phyloP scores from a whole-genome alignment of 1,139 yeast species.

The Debaryomyces coudertii region DNA sequence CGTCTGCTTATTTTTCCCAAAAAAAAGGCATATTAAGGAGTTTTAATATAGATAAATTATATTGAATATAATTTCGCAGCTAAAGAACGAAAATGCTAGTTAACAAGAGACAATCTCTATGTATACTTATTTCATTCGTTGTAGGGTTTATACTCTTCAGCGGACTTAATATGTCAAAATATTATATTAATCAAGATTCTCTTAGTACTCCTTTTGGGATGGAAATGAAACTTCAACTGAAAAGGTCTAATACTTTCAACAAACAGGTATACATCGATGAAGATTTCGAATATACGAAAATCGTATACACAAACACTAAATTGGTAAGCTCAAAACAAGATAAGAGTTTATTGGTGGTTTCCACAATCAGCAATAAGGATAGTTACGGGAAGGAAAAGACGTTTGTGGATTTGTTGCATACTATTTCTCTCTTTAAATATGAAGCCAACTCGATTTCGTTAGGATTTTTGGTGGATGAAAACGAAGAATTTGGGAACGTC shows the following conservation, averaged over 20 bases:
- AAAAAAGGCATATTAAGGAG: not conserved
- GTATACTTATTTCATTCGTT: not conserved
- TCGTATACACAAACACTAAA: constrained; percentile 14
- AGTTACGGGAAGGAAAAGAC: constrained; percentile 34
- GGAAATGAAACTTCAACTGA: not conserved
- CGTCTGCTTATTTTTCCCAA: not conserved
- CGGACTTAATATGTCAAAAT: not conserved
- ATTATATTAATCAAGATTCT: not conserved
- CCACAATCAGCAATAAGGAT: constrained; percentile 27
- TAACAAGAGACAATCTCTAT: not conserved
- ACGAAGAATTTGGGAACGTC: constrained; percentile 27
- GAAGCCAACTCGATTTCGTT: constrained; percentile 26
- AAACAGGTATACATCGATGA: constrained; percentile 13
- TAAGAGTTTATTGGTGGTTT: constrained; percentile 26
- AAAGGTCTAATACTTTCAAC: not conserved
- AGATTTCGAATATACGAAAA: constrained; percentile 17
- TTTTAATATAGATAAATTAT: not conserved
- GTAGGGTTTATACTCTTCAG: not conserved
- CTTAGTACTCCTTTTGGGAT: not conserved
- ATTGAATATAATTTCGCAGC: not conserved
- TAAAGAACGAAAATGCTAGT: not conserved
- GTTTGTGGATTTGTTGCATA: constrained; percentile 28
- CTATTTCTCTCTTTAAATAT: constrained; percentile 23
- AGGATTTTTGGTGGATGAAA: constrained; percentile 33
- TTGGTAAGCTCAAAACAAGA: constrained; percentile 5